These are phyloP conservation scores for Tylopilus felleus DNA, from an alignment of 768 basidiomycete genomes.

Conservation along the genomic window DNA sequence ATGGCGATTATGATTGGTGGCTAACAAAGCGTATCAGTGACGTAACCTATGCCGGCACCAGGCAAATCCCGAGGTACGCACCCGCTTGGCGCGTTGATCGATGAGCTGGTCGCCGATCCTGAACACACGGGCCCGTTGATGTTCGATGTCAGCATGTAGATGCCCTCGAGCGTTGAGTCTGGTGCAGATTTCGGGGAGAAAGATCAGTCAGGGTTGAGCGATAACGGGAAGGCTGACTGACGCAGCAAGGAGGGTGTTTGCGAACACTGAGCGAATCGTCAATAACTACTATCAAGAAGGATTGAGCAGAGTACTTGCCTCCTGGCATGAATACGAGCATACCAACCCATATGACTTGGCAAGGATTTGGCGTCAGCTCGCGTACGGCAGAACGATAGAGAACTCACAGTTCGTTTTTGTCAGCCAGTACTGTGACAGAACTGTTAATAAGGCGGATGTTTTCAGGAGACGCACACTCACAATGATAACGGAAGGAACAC, in stretches of 20 bases:
- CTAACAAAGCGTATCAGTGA: slow-evolving; percentile 1
- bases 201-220: neutral
- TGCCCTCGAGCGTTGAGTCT: slow-evolving; percentile 13
- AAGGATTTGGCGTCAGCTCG: neutral
- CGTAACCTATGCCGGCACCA: neutral
- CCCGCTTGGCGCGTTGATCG: neutral
- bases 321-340: slow-evolving; percentile 18
- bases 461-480: slow-evolving; percentile 5
- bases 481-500: slow-evolving; percentile 1
- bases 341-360: slow-evolving; percentile 16
- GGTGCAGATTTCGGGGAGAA: too few species aligned
- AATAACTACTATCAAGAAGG: neutral
- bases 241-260: slow-evolving; percentile 16
- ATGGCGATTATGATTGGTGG: slow-evolving; percentile 17
- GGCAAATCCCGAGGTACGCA: neutral
- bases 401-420: slow-evolving; percentile 12
- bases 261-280: slow-evolving; percentile 13
- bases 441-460: neutral
- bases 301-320: slow-evolving; percentile 1
- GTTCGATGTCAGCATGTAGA: slow-evolving; percentile 12
- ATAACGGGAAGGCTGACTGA: slow-evolving; percentile 3
- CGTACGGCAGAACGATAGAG: neutral
- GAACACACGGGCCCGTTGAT: slow-evolving; percentile 3
- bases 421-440: slow-evolving; percentile 15
- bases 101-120: slow-evolving; percentile 5